phyloP scores from a whole-genome alignment of 768 basidiomycete genomes.

The Fibroporia radiculosa region DNA sequence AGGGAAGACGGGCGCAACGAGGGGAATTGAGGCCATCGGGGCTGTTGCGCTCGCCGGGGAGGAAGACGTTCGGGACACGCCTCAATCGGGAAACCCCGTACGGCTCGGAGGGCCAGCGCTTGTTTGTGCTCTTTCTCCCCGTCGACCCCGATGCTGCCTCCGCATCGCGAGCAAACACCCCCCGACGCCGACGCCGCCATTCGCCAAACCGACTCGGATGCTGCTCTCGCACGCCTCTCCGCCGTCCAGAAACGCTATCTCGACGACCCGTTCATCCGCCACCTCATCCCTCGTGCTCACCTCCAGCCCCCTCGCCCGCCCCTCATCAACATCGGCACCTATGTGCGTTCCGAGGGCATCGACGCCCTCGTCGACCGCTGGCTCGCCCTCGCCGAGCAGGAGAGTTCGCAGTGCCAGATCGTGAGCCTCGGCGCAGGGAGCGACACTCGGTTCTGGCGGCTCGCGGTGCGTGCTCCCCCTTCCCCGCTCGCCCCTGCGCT shows the following conservation, averaged over 20 bases:
- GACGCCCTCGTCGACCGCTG: constrained; percentile 69
- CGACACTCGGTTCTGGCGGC: constrained; percentile 91
- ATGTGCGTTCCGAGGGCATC: constrained; percentile 73
- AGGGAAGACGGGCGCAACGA: constrained; percentile 68
- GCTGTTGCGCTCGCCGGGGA: not conserved
- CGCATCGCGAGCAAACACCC: constrained; percentile 1
- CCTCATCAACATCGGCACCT: constrained; percentile 93
- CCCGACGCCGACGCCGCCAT: constrained; percentile 53
- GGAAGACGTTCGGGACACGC: not conserved
- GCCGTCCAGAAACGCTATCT: constrained; percentile 79
- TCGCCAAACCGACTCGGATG: constrained; percentile 77
- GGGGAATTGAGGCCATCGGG: constrained; percentile 21
- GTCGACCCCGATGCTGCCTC: constrained; percentile 14
- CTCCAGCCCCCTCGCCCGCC: constrained; percentile 61
- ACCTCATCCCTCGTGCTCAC: constrained; percentile 59
- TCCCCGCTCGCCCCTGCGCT: not conserved
- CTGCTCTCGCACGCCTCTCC: constrained; percentile 78
- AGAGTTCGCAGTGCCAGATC: constrained; percentile 63
- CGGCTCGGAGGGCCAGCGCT: too few species aligned
- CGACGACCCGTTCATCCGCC: constrained; percentile 60
- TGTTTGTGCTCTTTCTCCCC: too few species aligned
- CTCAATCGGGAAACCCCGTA: too few species aligned
- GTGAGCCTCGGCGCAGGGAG: constrained; percentile 95
- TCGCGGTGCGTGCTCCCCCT: constrained; percentile 50
- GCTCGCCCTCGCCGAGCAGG: constrained; percentile 37